Conservation (phyloP, 179 eudicot species). For the Corrigiola litoralis region DNA sequence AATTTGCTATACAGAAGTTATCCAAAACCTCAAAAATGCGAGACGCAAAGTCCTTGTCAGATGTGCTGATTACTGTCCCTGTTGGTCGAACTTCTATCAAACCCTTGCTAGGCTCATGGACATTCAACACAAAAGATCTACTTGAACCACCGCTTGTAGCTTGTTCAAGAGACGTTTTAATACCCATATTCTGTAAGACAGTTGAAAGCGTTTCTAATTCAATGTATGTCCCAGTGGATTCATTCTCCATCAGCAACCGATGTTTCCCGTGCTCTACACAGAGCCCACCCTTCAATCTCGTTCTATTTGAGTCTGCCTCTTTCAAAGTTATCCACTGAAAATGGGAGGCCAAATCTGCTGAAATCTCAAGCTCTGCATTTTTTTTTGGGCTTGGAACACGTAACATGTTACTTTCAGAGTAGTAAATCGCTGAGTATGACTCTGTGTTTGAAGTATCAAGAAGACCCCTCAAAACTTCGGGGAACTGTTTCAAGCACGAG, state of each 20-base stretch:
- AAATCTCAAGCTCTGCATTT: constrained; percentile 43
- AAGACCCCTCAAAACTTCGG: constrained; percentile 40
- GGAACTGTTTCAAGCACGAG: constrained; percentile 44
- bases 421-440: constrained; percentile 34
- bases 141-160: constrained; percentile 27
- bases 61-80: constrained; percentile 42
- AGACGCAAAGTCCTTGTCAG: constrained; percentile 52
- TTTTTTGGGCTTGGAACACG: constrained; percentile 41
- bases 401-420: constrained; percentile 38
- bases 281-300: constrained; percentile 72
- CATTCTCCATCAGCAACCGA: constrained; percentile 29
- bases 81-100: constrained; percentile 39
- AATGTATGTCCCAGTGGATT: constrained; percentile 30
- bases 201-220: constrained; percentile 34
- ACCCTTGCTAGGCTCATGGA: constrained; percentile 54
- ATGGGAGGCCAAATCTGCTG: constrained; percentile 49
- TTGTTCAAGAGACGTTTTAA: constrained; percentile 37
- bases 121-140: constrained; percentile 24
- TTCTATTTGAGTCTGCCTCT: constrained; percentile 28
- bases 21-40: constrained; percentile 44
- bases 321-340: constrained; percentile 41
- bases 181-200: constrained; percentile 54
- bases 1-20: constrained; percentile 35
- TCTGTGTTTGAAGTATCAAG: constrained; percentile 19
- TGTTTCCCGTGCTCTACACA: constrained; percentile 49